These are phyloP conservation scores for Cardiosporidium cionae DNA, from an alignment of 169 alveolate genomes.

Conservation along the genomic window DNA sequence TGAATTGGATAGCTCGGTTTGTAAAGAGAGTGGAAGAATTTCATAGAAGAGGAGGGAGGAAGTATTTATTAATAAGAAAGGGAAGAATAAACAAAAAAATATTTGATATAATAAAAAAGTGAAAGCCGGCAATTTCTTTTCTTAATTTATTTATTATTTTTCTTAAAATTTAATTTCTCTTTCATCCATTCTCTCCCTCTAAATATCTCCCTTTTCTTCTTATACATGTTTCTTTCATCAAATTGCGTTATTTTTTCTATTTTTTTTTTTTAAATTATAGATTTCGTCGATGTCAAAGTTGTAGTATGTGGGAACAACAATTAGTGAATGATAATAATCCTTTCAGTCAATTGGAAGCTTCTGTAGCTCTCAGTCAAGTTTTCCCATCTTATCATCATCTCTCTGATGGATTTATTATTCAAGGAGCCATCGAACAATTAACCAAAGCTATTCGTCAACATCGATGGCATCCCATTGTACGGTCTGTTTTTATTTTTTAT, in stretches of 20 bases:
- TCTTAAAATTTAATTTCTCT: too few species aligned
- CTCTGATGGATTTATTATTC: neutral
- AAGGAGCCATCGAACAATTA: neutral
- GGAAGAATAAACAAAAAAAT: too few species aligned
- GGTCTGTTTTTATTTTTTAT: neutral
- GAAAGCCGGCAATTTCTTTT: too few species aligned
- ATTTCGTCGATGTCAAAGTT: conserved; percentile 42
- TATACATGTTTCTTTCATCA: neutral
- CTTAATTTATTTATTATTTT: too few species aligned
- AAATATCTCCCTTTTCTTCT: too few species aligned
- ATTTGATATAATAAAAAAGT: too few species aligned
- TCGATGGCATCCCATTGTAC: conserved; percentile 24
- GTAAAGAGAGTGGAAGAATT: too few species aligned
- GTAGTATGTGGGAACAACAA: conserved; percentile 77
- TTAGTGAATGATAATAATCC: conserved; percentile 57
- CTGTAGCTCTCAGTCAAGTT: conserved; percentile 27
- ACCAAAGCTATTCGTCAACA: conserved; percentile 9
- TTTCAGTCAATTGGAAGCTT: conserved; percentile 57
- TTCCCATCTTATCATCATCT: neutral
- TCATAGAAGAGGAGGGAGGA: too few species aligned
- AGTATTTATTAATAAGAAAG: too few species aligned
- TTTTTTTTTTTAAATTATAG: conserved; percentile 23
- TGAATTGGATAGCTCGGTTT: conserved; percentile 52
- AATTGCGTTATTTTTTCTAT: neutral
- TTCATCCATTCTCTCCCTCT: too few species aligned